A percentile compares a stretch with the other conserved stretches of the same genome.
Evolutionary conservation across 345 rosid genomes (phyloP).

Genomic region (Eucalyptus shirleyi): DNA sequence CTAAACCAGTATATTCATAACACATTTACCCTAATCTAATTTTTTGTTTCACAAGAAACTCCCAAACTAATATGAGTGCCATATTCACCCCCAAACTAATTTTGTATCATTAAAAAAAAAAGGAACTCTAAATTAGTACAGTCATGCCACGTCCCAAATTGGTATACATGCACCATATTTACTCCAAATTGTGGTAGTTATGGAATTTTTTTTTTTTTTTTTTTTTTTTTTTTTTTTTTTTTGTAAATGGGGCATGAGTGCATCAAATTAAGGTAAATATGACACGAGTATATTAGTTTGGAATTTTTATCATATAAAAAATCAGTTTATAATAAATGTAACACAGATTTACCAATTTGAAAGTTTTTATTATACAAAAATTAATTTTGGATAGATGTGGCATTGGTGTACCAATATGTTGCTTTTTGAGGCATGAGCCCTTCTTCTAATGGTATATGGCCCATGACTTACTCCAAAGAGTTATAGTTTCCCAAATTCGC

Average conservation of each 20-base stretch:
- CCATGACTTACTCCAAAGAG: not conserved
- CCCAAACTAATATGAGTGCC: not conserved
- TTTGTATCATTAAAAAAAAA: too few species aligned
- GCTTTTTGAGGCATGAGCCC: not conserved
- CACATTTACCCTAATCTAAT: not conserved
- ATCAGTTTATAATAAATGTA: too few species aligned
- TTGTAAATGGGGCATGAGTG: not conserved
- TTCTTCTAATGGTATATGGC: not conserved
- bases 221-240: too few species aligned
- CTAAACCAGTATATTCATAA: too few species aligned
- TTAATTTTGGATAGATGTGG: not conserved
- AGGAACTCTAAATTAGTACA: too few species aligned
- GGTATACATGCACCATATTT: too few species aligned
- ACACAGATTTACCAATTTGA: rapidly evolving
- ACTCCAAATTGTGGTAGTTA: not conserved
- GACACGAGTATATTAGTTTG: not conserved
- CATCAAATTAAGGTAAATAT: not conserved
- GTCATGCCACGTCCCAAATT: not conserved
- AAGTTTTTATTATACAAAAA: not conserved
- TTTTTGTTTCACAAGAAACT: not conserved
- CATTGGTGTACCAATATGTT: not conserved
- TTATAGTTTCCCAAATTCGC: not conserved
- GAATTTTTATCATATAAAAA: too few species aligned
- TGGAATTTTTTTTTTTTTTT: too few species aligned
- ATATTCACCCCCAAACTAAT: not conserved